phyloP scores from a whole-genome alignment of 768 basidiomycete genomes.

The Peribolospora kevripleyi region DNA sequence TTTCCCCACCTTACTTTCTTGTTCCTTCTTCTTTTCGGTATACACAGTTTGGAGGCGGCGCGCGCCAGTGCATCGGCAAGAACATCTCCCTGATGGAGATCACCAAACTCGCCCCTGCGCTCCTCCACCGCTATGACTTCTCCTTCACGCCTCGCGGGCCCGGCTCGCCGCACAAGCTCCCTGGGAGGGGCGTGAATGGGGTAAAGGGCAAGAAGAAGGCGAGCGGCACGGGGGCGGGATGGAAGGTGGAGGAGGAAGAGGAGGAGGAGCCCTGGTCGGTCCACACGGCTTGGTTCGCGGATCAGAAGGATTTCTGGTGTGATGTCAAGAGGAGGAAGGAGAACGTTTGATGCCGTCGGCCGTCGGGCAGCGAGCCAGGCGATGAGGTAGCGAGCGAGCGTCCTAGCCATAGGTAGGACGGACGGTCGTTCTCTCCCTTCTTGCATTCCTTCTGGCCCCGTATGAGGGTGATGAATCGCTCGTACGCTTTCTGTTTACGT shows the following conservation, averaged over 20 bases:
- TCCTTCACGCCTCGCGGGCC: slow-evolving; percentile 1
- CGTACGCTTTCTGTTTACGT: too few relatives aligned
- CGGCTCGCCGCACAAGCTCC: background rate
- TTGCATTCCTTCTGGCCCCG: too few relatives aligned
- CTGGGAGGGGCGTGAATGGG: background rate
- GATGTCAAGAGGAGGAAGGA: too few relatives aligned
- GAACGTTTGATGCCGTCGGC: too few relatives aligned
- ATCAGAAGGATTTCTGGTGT: too few relatives aligned
- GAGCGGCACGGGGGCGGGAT: background rate
- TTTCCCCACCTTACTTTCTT: background rate
- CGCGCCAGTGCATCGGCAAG: slow-evolving; percentile 1
- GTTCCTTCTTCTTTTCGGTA: background rate
- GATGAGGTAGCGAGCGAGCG: too few relatives aligned
- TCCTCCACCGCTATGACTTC: background rate
- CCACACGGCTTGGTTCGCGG: too few relatives aligned
- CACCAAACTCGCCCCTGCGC: slow-evolving; percentile 1
- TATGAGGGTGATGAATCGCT: too few relatives aligned
- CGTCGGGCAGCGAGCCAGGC: too few relatives aligned
- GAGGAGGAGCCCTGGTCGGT: too few relatives aligned
- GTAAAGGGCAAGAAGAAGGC: background rate
- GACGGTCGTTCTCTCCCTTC: too few relatives aligned
- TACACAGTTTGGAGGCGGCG: background rate
- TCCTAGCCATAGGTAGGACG: too few relatives aligned
- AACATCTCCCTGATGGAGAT: slow-evolving; percentile 10
- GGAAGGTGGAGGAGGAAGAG: background rate